Conservation (phyloP, 495 filamentous ascomycete genomes). For the Penicillium pulvis region DNA sequence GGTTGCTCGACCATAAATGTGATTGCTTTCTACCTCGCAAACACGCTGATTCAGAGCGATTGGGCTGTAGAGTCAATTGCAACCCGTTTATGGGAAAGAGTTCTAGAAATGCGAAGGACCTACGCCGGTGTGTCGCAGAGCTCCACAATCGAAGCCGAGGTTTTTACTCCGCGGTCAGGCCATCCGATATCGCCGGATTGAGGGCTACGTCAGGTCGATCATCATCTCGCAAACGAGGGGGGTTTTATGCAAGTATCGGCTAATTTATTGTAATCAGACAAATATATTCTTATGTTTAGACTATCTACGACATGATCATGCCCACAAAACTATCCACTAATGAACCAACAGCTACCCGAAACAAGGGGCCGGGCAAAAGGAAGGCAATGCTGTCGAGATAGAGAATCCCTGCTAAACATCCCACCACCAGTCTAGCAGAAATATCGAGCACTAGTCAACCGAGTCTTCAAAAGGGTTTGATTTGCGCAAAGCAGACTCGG, state of each 20-base stretch:
- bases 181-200: constrained; percentile 30
- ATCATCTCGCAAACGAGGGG: background rate
- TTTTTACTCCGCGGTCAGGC: constrained; percentile 33
- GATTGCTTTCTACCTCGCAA: constrained; percentile 10
- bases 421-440: background rate
- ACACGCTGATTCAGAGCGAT: constrained; percentile 15
- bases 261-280: constrained; percentile 1
- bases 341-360: background rate
- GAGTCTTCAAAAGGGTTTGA: background rate
- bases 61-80: constrained; percentile 1
- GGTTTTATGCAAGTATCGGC: background rate
- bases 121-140: constrained; percentile 16
- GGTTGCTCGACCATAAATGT: constrained; percentile 34
- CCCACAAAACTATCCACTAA: background rate
- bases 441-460: background rate
- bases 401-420: background rate
- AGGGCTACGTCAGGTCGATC: constrained; percentile 12
- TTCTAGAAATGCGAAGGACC: constrained; percentile 7
- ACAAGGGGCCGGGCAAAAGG: background rate
- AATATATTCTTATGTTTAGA: constrained; percentile 5
- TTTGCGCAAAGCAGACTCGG: background rate
- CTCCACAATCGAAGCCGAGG: constrained; percentile 27
- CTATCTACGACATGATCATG: constrained; percentile 5
- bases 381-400: background rate
- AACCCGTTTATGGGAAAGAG: background rate